phyloP scores from a whole-genome alignment of 306 rosid genomes.

The Parietaria judaica region DNA sequence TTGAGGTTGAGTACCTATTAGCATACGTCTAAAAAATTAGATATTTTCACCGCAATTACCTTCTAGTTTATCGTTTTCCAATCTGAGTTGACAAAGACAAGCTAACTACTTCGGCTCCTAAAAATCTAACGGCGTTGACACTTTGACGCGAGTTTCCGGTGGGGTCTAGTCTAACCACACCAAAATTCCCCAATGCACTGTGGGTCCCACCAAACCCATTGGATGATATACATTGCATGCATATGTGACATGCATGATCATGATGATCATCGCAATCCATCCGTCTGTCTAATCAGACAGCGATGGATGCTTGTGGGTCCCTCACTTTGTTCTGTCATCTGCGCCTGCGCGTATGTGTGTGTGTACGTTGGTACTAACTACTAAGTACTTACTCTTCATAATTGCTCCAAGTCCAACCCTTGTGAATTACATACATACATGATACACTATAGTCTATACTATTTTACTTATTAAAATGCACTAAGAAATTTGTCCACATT shows the following conservation, averaged over 20 bases:
- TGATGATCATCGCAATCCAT: constrained; percentile 25
- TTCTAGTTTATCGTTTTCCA: background rate
- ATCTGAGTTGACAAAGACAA: constrained; percentile 34
- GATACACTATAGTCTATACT: no score
- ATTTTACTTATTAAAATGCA: no score
- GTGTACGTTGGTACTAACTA: background rate
- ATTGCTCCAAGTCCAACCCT: no score
- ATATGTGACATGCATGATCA: constrained; percentile 32
- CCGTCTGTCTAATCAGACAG: constrained; percentile 28
- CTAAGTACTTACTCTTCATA: no score
- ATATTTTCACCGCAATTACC: background rate
- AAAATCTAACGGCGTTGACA: constrained; percentile 60
- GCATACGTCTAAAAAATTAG: background rate
- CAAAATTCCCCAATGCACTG: background rate
- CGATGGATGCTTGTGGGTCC: constrained; percentile 24
- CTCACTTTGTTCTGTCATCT: constrained; percentile 3
- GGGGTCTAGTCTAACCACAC: constrained; percentile 22
- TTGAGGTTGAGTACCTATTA: no score
- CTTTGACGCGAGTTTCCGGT: constrained; percentile 29
- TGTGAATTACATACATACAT: no score
- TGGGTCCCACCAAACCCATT: constrained; percentile 7
- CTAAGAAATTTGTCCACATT: no score
- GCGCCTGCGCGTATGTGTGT: constrained; percentile 20
- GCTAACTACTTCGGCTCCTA: constrained; percentile 24
- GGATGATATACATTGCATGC: constrained; percentile 11